Base-by-base conservation (phyloP, 441 rosid species). In the Aleurites moluccanus region DNA sequence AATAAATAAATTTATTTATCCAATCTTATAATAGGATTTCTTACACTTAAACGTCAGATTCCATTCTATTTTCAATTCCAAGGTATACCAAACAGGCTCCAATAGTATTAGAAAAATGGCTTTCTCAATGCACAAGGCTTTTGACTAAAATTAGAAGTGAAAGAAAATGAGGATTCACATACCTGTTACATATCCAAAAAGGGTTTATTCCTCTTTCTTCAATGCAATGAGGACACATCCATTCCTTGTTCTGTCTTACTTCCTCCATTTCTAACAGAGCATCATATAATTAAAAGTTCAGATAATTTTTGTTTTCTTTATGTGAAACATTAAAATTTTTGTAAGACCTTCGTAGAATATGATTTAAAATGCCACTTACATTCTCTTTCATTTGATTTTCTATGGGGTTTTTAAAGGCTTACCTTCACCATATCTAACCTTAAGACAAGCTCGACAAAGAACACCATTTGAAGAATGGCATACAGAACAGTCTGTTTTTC, bases 191-290 rank as follows among this genome's bases (percentile, higher is more conserved):
- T 70, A 85, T 85, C 88, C 85, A 83, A 35, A 76, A 78, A 20
- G 86, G 84, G 1, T 77, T 83, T 28, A 62, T 53, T 77, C 88
- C 85, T 76, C 69, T 74, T 67, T 83, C 84, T 82, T 85, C 88
- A 59, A 83, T 70, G 73, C 85, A 85, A 67, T 83, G 85, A 77
- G 86, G 88, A 63, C 88, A 85, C 86, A 78, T 81, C 88, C 86
- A 83, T 15, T 81, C 75, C 74, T 78, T 85, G 55, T 83, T 77
- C 70, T 80, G 70, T 61, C 78, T 81, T 56, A 80, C 86, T 45
- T 80, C 84, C 47, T 85, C 88, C 47, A 83, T 57, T 70, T 85
- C 86, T 83, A 71, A 27, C 33, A 64, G 70, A 47, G 23, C 15
- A 77, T 30, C n/a, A 57, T 3, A 15, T 14, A 8, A 11, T 2